A percentile compares a stretch with the other conserved stretches of the same genome.
Conservation (phyloP, 2,329 filamentous ascomycete species). For the Exophiala dermatitidis region DNA sequence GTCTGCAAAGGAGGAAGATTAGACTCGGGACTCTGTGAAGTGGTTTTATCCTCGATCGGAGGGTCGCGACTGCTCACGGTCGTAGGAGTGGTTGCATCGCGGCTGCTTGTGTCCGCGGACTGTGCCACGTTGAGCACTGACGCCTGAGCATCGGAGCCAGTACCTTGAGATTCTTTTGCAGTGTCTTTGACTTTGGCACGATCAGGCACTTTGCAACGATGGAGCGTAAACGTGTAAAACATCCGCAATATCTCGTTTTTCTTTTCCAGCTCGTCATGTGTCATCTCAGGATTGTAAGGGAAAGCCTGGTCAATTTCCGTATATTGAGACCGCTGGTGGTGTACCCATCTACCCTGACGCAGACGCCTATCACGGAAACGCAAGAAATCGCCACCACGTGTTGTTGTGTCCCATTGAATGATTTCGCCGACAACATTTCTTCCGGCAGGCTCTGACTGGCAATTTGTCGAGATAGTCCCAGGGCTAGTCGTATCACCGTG, state of each 20-base stretch:
- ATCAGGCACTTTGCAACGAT: neutral
- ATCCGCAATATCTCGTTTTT: constrained; percentile 14
- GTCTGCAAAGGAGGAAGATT: neutral
- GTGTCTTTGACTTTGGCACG: neutral
- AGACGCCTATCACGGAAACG: constrained; percentile 13
- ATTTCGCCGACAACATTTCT: neutral
- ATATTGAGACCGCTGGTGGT: neutral
- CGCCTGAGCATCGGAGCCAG: neutral
- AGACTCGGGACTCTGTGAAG: neutral
- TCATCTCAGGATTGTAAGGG: constrained; percentile 21
- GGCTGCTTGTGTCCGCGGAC: neutral
- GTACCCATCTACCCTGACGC: constrained; percentile 9
- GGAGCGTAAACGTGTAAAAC: constrained; percentile 7
- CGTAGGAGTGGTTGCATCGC: neutral
- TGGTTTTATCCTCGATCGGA: neutral
- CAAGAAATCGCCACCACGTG: constrained; percentile 19
- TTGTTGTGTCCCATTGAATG: constrained; percentile 16
- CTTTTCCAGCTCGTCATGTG: constrained; percentile 10
- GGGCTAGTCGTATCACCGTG: neutral
- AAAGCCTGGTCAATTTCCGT: constrained; percentile 12
- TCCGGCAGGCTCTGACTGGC: neutral
- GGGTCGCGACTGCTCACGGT: neutral
- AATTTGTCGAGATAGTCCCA: neutral
- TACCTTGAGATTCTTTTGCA: neutral
- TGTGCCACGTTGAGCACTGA: neutral